Base-by-base conservation (phyloP, 371 early-diverging fungal species). In the Syncephalastrum racemosum region DNA sequence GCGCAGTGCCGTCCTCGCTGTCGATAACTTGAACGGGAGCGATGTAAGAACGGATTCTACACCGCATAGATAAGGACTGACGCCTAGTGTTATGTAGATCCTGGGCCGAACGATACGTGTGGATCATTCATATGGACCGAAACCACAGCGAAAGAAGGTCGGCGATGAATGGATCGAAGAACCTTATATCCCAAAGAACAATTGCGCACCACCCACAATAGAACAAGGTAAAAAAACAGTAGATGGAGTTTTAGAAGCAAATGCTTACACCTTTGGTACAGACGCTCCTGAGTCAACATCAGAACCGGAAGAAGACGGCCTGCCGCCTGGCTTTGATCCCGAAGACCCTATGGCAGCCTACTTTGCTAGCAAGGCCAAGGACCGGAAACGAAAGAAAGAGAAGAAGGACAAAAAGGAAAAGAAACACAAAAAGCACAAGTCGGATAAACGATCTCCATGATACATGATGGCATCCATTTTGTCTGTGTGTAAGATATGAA, bases 21-120 rank as follows among this genome's bases (percentile, higher is more conserved):
- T 97, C 2, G 98, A 97, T 68, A 97, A 97, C 72, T 77, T 97
- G 53, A 93, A 93, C 62, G 96, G 96, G 4, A 79, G 81, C 31
- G 79, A 86, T 71, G 86, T 90, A 78, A 56, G 49, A 56, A 44
- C 22, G 31, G 4, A 50, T 27, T 41, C 14, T 20, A 13, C 12
- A 23, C 10, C 1, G 12, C 5, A n/a, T 10, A 6, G 46, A 1
- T 44, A 16, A 4, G 6, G 20, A 7, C 5, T 16, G 49, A 42
- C 19, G 47, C 13, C 49, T 41, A 49, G 44, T 25, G 13, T 20
- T 22, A 44, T 18, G 42, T 56, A 73, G 67, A 68, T 73, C 2
- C 46, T 71, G 13, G 64, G 53, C 10, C 57, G 73, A 46, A 69
- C 67, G 10, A 13, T 73, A 41, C 67, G 70, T 44, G 69, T 77